Evolutionary conservation across 148 eudicot genomes (phyloP), one percentile per base, ranked within the genome.

Genomic region (Rhododendron griersonianum): DNA sequence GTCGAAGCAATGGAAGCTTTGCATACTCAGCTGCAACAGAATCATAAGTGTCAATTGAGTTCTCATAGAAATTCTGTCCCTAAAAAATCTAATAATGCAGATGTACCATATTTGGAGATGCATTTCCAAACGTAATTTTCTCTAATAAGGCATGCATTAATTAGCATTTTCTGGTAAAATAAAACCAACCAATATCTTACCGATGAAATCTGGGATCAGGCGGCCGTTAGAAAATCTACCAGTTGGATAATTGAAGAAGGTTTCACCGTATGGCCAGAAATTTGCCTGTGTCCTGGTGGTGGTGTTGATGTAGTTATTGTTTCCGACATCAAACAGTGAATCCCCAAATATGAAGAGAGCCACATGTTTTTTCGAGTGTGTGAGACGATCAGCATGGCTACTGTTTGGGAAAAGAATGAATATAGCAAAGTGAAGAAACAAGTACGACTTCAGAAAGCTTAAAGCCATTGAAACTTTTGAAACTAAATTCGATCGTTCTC

Each of bases 11-110:
- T 39, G 94, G 91, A 48, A 90, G 51, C 63, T 86, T 83, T 51
- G 94, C 93, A 81, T 83, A 87, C 51, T 92, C 90, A 74, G 92
- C 94, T 92, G 87, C 83, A 57, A 25, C 23, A 50, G 2, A 75
- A 65, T 51, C 10, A 21, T 21, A 21, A 63, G 11, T 21, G 11
- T 63, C 69, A 63, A 1, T 63, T 23, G 8, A 21, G 67, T 61
- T 21, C 67, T 23, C n/a, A 61, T 21, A 61, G 67, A 23, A 19
- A 1, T 23, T 61, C 11, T 23, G 10, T 23, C 25, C 67, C 67
- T 19, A 21, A 23, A 61, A 61, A 41, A 41, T 41, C 44, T 41
- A 41, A 41, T 41, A 41, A 39, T 39, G 59, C 59, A 51, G 55
- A 3, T 51, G 55, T 3, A 18, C 65, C 63, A 57, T 57, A 51